These are phyloP conservation scores for Panaeolus cyanescens DNA, from an alignment of 768 basidiomycete species.

Conservation along the genomic window DNA sequence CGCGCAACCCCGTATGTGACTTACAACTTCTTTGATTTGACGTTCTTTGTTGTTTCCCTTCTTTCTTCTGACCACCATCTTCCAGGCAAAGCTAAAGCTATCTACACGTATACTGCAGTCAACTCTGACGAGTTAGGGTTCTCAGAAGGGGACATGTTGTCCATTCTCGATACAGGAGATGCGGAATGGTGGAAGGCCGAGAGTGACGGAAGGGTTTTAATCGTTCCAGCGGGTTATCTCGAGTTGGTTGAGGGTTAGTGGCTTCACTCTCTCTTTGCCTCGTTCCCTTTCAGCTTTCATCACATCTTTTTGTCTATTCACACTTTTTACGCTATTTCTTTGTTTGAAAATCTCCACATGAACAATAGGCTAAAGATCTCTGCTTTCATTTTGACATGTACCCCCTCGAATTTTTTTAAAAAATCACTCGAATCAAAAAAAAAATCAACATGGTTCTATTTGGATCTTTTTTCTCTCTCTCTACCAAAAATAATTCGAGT, in stretches of 20 bases:
- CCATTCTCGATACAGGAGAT: slow-evolving; percentile 82
- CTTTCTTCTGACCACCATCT: slow-evolving; percentile 5
- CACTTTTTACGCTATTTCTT: slow-evolving; percentile 9
- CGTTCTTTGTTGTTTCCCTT: neutral
- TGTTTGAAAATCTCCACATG: slow-evolving; percentile 28
- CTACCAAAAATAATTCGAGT: neutral
- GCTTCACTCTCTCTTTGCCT: slow-evolving; percentile 48
- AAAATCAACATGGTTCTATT: slow-evolving; percentile 14
- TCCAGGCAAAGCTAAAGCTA: slow-evolving; percentile 70
- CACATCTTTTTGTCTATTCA: slow-evolving; percentile 20
- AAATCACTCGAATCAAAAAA: slow-evolving; percentile 30
- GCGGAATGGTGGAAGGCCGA: slow-evolving; percentile 97
- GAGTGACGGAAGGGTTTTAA: slow-evolving; percentile 79
- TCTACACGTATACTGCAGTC: slow-evolving; percentile 74
- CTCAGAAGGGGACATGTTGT: slow-evolving; percentile 74
- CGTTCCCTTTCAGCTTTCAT: slow-evolving; percentile 45
- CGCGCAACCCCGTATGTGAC: slow-evolving; percentile 61
- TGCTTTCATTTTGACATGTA: slow-evolving; percentile 52
- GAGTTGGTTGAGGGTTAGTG: slow-evolving; percentile 91
- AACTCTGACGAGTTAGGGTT: slow-evolving; percentile 87
- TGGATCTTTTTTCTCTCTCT: neutral
- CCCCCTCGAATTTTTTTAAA: slow-evolving; percentile 33
- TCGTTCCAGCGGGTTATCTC: slow-evolving; percentile 91
- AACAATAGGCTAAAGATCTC: slow-evolving; percentile 76
- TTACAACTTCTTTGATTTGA: neutral